phyloP scores from a whole-genome alignment of 2,329 filamentous ascomycete species.

The Hypoxylon sp. region DNA sequence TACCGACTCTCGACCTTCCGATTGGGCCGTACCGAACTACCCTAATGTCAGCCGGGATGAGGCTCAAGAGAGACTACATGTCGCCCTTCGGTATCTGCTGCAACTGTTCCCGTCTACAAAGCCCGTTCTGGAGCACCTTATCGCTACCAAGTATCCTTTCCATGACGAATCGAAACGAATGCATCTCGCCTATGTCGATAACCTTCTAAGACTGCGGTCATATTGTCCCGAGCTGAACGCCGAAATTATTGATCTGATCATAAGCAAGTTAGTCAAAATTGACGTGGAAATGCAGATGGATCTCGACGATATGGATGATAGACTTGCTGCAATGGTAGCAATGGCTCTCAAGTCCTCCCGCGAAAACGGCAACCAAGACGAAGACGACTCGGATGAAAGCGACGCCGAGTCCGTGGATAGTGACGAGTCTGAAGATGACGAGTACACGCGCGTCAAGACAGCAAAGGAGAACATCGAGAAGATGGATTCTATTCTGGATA shows the following conservation, averaged over 20 bases:
- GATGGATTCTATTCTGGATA: conserved; percentile 90
- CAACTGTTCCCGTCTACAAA: conserved; percentile 86
- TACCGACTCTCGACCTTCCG: conserved; percentile 64
- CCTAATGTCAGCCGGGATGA: conserved; percentile 72
- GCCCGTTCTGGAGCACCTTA: conserved; percentile 75
- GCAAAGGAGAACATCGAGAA: conserved; percentile 89
- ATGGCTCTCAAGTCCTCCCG: conserved; percentile 63
- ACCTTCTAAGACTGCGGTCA: conserved; percentile 81
- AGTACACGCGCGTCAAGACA: conserved; percentile 75
- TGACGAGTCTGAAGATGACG: conserved; percentile 77
- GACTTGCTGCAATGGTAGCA: conserved; percentile 81
- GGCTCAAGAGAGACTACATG: conserved; percentile 82
- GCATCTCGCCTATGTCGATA: conserved; percentile 91
- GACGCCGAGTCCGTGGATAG: conserved; percentile 80
- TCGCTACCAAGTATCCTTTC: conserved; percentile 80
- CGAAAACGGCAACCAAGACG: conserved; percentile 66
- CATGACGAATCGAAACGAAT: conserved; percentile 81
- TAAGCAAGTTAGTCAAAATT: conserved; percentile 90
- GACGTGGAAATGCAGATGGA: conserved; percentile 97
- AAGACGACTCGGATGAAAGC: conserved; percentile 69
- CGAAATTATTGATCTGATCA: conserved; percentile 86
- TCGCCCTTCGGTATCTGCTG: conserved; percentile 81
- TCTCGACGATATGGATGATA: conserved; percentile 92
- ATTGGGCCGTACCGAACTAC: conserved; percentile 67
- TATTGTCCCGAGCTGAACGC: conserved; percentile 85